Evolutionary conservation across 2,329 filamentous ascomycete species (phyloP), one percentile per base, ranked within the genome.

Genomic region (Claviceps lovelessii): DNA sequence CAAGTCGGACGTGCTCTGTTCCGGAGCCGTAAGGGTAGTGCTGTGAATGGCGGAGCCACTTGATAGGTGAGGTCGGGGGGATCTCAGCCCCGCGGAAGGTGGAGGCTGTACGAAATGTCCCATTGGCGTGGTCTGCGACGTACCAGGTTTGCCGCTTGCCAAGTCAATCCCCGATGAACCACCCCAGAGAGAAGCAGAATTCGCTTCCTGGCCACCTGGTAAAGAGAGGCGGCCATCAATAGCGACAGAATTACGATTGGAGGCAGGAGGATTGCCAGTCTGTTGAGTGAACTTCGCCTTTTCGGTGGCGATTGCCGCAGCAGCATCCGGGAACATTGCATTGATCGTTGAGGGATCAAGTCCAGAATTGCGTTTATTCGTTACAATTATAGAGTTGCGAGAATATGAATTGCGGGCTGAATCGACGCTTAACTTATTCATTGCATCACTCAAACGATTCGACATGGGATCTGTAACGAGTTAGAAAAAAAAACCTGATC

Each of bases 301-400:
- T 71, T 98, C 91, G 58, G 93, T 95, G 31, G 91, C 91, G 68
- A 98, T 97, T n/a, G 93, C 93, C 46, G 91, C 91, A 15, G 93
- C 93, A 48, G 93, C 93, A 73, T 98, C 93, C 7, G 93, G 93
- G 69, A 98, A 98, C 93, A 98, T 97, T 64, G 89, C 90, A 71
- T 95, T 95, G 71, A 98, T 96, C 29, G 89, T 94, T 37, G 85
- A 89, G 5, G 88, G 79, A 67, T 97, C 91, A 55, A 98, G 82
- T n/a, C 86, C 90, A 49, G 93, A 97, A 68, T 95, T 93, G 62
- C 93, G 85, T 75, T 96, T 97, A 52, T 84, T 81, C 52, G 85
- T 79, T 11, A 64, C 62, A 13, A 89, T 88, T 55, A 86, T 82
- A 44, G 87, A 85, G 58, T 86, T 86, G 60, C 91, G 88, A 51